Base-by-base conservation (phyloP, 352 stramenopile genomes). In the Phytophthora uliginosa region DNA sequence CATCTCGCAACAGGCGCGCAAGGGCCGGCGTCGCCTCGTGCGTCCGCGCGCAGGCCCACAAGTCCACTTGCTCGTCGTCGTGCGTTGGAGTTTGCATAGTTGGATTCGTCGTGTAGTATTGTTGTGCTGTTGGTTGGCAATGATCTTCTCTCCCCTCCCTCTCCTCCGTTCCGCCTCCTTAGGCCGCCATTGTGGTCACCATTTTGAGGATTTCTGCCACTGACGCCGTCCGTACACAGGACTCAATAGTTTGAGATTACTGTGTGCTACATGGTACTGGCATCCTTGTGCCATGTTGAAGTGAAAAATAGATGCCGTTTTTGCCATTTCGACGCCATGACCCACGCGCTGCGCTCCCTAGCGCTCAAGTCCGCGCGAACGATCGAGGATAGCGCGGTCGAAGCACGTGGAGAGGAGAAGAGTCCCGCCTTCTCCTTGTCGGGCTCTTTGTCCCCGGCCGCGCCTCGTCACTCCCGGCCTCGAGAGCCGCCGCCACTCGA, bases 401-500 rank as follows among this genome's bases (percentile, higher is more conserved):
- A 36, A 17, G 48, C 8, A 36, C 36, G 3, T 33, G 61, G 15
- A 54, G 54, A 13, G 1, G 22, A 59, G 7, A 31, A 64, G 4
- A 17, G 53, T 4, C 8, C 38, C 20, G 45, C 22, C 24, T 53
- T 58, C 38, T 40, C 36, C 36, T 10, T 26, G 17, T 48, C 17
- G 4, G 48, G 34, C 48, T 7, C 17, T 9, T 9, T 24, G 31
- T 53, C 56, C 28, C 28, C 63, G 28, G 24, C 9, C 10, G 10
- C 34, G 40, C 55, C 36, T 7, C 26, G n/a, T 5, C 38, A 65
- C 17, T 24, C 34, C 20, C 58, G 40, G 22, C 31, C 53, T 48
- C 64, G 26, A 51, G 64, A 77, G 20, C 59, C 70, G 10, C 65
- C 55, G 31, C 59, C 24, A 36, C 71, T 84, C 42, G 81, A 91